phyloP scores from a whole-genome alignment of 73 alveolate species.

The Symbiodinium pilosum region DNA sequence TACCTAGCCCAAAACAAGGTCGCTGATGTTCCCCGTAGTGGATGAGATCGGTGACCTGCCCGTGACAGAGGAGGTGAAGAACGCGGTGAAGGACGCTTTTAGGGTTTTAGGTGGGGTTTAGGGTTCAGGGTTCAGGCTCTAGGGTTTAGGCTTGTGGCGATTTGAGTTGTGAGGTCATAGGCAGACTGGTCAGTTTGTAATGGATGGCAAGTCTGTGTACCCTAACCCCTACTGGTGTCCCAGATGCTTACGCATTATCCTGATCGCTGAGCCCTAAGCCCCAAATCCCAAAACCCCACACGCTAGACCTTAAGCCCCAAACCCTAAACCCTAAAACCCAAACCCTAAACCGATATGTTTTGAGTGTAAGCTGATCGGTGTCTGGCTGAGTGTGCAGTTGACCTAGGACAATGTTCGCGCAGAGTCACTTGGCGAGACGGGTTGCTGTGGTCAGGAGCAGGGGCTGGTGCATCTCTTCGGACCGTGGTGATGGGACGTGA shows the following conservation, averaged over 20 bases:
- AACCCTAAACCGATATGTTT: too few relatives aligned
- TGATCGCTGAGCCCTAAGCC: neutral
- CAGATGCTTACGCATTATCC: neutral
- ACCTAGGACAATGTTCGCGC: too few relatives aligned
- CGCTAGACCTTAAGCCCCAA: neutral
- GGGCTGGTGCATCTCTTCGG: neutral
- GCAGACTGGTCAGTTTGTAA: neutral
- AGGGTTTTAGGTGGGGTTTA: neutral
- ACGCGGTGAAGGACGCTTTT: neutral
- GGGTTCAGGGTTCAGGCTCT: neutral
- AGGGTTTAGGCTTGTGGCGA: neutral
- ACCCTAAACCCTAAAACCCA: neutral
- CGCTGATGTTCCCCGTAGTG: neutral
- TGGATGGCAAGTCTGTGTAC: neutral
- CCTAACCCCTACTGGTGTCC: neutral
- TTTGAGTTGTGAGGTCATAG: neutral
- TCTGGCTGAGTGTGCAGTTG: too few relatives aligned
- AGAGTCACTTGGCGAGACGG: too few relatives aligned
- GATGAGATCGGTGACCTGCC: slow-evolving; percentile 3
- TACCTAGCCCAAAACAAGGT: neutral
- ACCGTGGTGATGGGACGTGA: neutral
- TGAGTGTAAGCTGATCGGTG: too few relatives aligned
- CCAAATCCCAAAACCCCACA: too few relatives aligned
- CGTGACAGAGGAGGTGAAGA: neutral
- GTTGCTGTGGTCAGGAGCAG: too few relatives aligned